phyloP scores from a whole-genome alignment of 2,329 filamentous ascomycete species.

The Penicillium sp. region DNA sequence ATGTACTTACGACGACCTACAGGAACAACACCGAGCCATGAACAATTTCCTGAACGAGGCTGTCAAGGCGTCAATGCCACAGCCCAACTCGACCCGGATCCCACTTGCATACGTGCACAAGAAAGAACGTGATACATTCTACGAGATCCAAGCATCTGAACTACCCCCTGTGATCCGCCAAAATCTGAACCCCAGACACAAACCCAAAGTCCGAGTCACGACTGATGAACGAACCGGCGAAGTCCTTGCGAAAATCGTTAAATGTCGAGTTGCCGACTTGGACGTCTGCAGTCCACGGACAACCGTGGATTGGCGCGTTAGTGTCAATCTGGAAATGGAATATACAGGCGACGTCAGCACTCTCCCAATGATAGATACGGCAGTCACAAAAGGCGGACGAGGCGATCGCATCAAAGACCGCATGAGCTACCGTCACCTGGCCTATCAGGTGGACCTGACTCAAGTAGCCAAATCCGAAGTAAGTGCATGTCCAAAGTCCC shows the following conservation, averaged over 20 bases:
- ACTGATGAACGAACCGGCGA: slow-evolving; percentile 70
- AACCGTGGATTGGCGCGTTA: slow-evolving; percentile 86
- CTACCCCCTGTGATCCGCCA: slow-evolving; percentile 65
- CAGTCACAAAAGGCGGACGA: slow-evolving; percentile 34
- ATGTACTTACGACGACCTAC: slow-evolving; percentile 16
- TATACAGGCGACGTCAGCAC: slow-evolving; percentile 68
- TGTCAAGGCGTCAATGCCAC: slow-evolving; percentile 52
- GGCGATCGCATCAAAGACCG: slow-evolving; percentile 80
- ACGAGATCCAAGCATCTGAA: slow-evolving; percentile 64
- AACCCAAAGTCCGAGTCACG: slow-evolving; percentile 69
- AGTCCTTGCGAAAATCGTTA: slow-evolving; percentile 81
- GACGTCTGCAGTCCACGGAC: slow-evolving; percentile 76
- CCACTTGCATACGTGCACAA: slow-evolving; percentile 75
- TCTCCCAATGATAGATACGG: slow-evolving; percentile 46
- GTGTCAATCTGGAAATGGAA: slow-evolving; percentile 90
- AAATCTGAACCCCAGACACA: slow-evolving; percentile 59
- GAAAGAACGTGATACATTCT: slow-evolving; percentile 80
- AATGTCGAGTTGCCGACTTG: slow-evolving; percentile 83
- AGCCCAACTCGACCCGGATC: slow-evolving; percentile 36
- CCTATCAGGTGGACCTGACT: slow-evolving; percentile 88
- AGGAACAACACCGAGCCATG: slow-evolving; percentile 77
- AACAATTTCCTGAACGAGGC: slow-evolving; percentile 82
- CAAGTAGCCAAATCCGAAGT: slow-evolving; percentile 68
- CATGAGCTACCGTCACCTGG: slow-evolving; percentile 83
- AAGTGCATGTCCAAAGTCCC: slow-evolving; percentile 20